Evolutionary conservation across 2,329 filamentous ascomycete species (phyloP).

Genomic region (Botryotinia globosa): DNA sequence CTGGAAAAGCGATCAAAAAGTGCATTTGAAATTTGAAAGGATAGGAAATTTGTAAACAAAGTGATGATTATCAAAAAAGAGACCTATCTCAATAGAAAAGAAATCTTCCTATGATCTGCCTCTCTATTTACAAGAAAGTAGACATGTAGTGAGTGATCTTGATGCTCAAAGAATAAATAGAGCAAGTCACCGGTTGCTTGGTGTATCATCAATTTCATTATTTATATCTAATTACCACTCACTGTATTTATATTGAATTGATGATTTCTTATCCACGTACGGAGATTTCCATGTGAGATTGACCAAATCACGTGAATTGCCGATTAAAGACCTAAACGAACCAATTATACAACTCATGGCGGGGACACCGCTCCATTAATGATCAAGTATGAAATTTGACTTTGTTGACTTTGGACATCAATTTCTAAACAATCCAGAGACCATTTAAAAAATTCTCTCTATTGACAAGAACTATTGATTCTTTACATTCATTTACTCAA

Average conservation of each 20-base stretch:
- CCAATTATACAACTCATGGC: neutral
- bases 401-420: slow-evolving; percentile 15
- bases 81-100: neutral
- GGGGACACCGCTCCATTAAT: slow-evolving; percentile 8
- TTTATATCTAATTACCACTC: neutral
- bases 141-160: neutral
- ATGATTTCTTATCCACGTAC: neutral
- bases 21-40: neutral
- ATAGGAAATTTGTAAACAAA: neutral
- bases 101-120: neutral
- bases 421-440: slow-evolving; percentile 16
- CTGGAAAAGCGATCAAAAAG: slow-evolving; percentile 10
- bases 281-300: slow-evolving; percentile 14
- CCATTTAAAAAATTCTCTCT: slow-evolving; percentile 10
- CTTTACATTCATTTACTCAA: slow-evolving; percentile 31
- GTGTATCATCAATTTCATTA: neutral
- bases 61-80: neutral
- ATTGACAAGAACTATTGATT: slow-evolving; percentile 21
- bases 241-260: neutral
- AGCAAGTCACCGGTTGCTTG: too few relatives aligned
- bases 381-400: slow-evolving; percentile 1
- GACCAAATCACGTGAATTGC: neutral
- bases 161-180: neutral
- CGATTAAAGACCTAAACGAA: neutral
- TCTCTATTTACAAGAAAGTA: neutral